A percentile compares a stretch with the other conserved stretches of the same genome.
Conservation (phyloP, 202 grass and related monocot species). For the Miscanthus sacchariflorus region DNA sequence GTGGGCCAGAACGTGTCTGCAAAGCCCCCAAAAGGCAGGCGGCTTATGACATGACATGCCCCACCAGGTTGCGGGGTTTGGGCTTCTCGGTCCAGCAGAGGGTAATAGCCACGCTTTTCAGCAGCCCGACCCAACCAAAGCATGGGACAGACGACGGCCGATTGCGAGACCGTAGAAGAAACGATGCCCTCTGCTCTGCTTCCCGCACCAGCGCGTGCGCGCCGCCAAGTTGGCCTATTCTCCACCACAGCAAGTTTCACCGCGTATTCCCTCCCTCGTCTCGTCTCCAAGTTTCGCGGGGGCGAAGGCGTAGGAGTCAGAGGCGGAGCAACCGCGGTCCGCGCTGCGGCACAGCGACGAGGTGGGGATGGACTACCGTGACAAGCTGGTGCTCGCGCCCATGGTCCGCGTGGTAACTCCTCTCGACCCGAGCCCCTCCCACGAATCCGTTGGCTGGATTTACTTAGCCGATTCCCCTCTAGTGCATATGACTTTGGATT, state of each 20-base stretch:
- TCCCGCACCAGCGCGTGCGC: constrained; percentile 1
- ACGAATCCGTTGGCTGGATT: not conserved
- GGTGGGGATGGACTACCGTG: constrained; percentile 70
- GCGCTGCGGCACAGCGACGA: constrained; percentile 17
- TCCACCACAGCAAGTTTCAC: not conserved
- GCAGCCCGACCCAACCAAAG: constrained; percentile 26
- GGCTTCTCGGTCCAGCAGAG: not conserved
- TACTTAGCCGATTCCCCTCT: too few species aligned
- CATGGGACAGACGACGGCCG: not conserved
- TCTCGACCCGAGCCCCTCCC: constrained; percentile 15
- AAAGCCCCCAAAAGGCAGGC: not conserved
- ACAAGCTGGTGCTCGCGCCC: constrained; percentile 90
- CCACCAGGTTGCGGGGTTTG: not conserved
- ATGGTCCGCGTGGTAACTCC: constrained; percentile 94
- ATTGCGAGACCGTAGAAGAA: not conserved
- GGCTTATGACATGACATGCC: not conserved
- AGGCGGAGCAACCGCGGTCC: not conserved
- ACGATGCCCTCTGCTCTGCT: not conserved
- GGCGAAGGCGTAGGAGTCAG: not conserved
- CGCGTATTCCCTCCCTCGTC: not conserved
- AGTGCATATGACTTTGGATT: not conserved
- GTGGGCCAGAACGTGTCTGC: not conserved
- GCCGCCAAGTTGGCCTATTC: not conserved
- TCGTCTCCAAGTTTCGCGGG: constrained; percentile 37
- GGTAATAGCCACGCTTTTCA: not conserved